Conservation (phyloP, 2,329 filamentous ascomycete species). For the Lasiodiplodia hormozganensis region DNA sequence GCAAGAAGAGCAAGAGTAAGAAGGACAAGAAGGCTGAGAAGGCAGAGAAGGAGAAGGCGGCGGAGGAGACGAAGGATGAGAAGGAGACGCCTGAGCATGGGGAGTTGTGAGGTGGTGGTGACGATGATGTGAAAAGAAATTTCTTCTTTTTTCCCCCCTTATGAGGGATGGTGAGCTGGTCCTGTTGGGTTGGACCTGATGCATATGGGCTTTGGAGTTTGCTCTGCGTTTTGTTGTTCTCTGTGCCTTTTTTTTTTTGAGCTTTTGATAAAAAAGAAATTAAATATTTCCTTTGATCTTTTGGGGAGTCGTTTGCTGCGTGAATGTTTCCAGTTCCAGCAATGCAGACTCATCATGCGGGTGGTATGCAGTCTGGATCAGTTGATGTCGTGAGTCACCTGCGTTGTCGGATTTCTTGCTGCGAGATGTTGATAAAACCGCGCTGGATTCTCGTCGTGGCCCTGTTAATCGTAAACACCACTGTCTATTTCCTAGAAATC, state of each 20-base stretch:
- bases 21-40: conserved; percentile 28
- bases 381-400: too few relatives aligned
- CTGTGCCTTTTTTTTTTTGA: not conserved
- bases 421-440: not conserved
- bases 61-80: not conserved
- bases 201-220: conserved; percentile 15
- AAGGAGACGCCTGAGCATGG: conserved; percentile 26
- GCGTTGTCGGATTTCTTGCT: too few relatives aligned
- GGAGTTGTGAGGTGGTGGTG: conserved; percentile 27
- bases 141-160: not conserved
- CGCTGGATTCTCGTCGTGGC: not conserved
- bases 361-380: too few relatives aligned
- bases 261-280: not conserved
- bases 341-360: too few relatives aligned
- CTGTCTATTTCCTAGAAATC: too few relatives aligned
- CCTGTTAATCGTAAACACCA: not conserved
- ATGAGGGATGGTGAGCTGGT: not conserved
- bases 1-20: conserved; percentile 39
- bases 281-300: not conserved
- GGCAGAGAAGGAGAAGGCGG: conserved; percentile 30
- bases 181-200: not conserved
- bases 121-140: too few relatives aligned
- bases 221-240: not conserved
- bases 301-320: too few relatives aligned
- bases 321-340: too few relatives aligned